Evolutionary conservation across 23 red algal genomes (phyloP).

Genomic region (Cyanidium caldarium): DNA sequence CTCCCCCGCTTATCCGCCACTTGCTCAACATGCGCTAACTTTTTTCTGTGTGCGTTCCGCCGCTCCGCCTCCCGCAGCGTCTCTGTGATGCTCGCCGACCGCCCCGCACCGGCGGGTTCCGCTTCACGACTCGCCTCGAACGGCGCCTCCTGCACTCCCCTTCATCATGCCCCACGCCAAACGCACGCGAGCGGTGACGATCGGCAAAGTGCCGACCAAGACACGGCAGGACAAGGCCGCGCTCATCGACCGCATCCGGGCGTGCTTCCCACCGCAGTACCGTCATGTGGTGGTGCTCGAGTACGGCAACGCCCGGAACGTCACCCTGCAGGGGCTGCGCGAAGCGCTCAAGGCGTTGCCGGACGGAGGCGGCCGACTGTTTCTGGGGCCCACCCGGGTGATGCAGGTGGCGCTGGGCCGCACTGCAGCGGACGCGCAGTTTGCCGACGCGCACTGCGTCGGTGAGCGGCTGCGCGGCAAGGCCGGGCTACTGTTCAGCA

Average conservation of each 20-base stretch:
- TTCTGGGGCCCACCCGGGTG: slow-evolving; percentile 13
- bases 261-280: background rate
- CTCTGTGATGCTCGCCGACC: no score
- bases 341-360: background rate
- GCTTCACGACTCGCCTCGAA: no score
- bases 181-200: background rate
- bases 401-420: slow-evolving; percentile 5
- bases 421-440: background rate
- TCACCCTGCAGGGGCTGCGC: background rate
- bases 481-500: slow-evolving; percentile 6
- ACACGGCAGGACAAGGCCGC: background rate
- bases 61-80: no score
- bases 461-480: slow-evolving; percentile 5
- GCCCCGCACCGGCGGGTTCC: no score
- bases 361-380: slow-evolving; percentile 8
- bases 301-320: background rate
- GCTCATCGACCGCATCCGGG: background rate
- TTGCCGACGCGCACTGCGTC: background rate
- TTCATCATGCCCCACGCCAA: background rate
- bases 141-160: no score
- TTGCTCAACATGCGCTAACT: no score
- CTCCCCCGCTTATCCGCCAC: no score
- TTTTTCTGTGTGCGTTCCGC: no score
- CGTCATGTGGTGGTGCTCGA: background rate
- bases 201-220: background rate